phyloP scores from a whole-genome alignment of 202 grass and related monocot genomes.

The Setaria italica region DNA sequence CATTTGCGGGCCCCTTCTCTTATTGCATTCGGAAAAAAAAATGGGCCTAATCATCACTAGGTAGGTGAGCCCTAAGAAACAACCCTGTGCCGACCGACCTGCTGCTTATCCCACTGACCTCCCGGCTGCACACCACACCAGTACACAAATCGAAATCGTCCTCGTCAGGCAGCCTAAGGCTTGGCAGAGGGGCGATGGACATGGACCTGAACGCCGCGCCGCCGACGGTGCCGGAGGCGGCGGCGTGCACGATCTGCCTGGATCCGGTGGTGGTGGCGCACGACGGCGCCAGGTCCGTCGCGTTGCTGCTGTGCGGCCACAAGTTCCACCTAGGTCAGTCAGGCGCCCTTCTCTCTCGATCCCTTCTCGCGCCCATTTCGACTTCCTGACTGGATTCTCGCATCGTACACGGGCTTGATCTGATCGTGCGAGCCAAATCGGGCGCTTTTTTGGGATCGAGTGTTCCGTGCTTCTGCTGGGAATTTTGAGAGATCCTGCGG shows the following conservation, averaged over 20 bases:
- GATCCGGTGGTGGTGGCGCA: conserved; percentile 32
- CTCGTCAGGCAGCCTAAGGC: too few species aligned
- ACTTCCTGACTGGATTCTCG: neutral
- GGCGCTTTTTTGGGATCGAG: neutral
- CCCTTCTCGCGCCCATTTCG: neutral
- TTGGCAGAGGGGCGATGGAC: neutral
- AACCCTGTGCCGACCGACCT: too few species aligned
- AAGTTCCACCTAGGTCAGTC: conserved; percentile 73
- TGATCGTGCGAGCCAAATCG: too few species aligned
- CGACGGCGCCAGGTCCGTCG: conserved; percentile 53
- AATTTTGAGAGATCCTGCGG: neutral
- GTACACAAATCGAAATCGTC: too few species aligned
- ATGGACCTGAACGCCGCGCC: neutral
- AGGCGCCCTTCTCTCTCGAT: neutral
- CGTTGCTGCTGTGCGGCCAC: conserved; percentile 75
- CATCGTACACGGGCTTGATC: too few species aligned
- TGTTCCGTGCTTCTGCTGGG: neutral
- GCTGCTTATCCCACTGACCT: too few species aligned
- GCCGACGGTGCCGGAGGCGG: neutral
- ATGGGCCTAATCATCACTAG: too few species aligned
- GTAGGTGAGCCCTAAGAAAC: too few species aligned
- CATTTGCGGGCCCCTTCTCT: too few species aligned
- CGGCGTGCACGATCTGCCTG: conserved; percentile 62
- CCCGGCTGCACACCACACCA: too few species aligned
- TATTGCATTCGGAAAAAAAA: too few species aligned